These are phyloP conservation scores for Kwoniella sp. DNA, from an alignment of 768 basidiomycete species.

Conservation along the genomic window DNA sequence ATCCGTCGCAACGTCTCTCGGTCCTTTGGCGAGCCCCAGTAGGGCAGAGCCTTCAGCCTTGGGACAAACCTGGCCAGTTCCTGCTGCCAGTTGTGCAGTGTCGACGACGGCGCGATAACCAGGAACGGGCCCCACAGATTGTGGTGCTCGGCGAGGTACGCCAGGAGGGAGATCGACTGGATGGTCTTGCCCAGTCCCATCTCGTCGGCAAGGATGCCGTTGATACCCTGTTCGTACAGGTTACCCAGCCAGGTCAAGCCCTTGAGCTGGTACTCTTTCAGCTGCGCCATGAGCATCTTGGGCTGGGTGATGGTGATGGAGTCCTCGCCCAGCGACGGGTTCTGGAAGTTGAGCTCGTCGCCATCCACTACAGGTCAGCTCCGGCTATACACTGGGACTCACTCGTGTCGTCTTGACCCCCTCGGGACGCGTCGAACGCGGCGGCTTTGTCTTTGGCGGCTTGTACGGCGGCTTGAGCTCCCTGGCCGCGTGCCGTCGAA, in stretches of 20 bases:
- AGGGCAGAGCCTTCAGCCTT: slow-evolving; percentile 84
- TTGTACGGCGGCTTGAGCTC: slow-evolving; percentile 82
- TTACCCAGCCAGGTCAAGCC: slow-evolving; percentile 97
- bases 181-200: slow-evolving; percentile 84
- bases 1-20: slow-evolving; percentile 89
- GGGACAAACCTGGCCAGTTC: slow-evolving; percentile 95
- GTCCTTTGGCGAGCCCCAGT: slow-evolving; percentile 98
- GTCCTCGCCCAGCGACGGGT: slow-evolving; percentile 84
- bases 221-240: slow-evolving; percentile 97
- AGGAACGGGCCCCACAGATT: slow-evolving; percentile 99
- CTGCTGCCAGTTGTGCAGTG: slow-evolving; percentile 98
- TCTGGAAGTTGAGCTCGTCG: slow-evolving; percentile 98
- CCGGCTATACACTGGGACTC: not conserved
- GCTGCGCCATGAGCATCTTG: slow-evolving; percentile 88
- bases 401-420: slow-evolving; percentile 61
- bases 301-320: slow-evolving; percentile 84
- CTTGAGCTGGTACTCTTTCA: slow-evolving; percentile 98
- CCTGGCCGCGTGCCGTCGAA: slow-evolving; percentile 78
- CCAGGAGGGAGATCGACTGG: slow-evolving; percentile 92
- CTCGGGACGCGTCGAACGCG: slow-evolving; percentile 79
- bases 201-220: slow-evolving; percentile 97
- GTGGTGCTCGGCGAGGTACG: slow-evolving; percentile 92
- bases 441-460: slow-evolving; percentile 73
- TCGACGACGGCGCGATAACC: slow-evolving; percentile 94
- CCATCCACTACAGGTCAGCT: slow-evolving; percentile 35